Conservation (phyloP, 2,329 filamentous ascomycete genomes). For the Truncatella angustata region DNA sequence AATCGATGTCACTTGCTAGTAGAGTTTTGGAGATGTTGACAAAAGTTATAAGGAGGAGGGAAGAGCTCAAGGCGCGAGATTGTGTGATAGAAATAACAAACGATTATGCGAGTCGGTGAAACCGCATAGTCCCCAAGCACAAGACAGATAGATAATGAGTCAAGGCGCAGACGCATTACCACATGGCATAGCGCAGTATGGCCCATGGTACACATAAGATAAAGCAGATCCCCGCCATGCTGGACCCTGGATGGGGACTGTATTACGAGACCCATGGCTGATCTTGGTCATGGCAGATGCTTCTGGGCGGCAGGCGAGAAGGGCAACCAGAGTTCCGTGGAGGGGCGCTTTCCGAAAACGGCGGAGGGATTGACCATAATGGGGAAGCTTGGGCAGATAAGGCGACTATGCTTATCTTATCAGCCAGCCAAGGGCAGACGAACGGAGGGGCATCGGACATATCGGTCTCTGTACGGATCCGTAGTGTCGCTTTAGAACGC, state of each 20-base stretch:
- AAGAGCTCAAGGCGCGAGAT: no score
- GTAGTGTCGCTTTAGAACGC: neutral
- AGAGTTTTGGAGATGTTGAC: no score
- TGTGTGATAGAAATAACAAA: no score
- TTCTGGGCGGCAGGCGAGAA: neutral
- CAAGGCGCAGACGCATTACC: constrained; percentile 1
- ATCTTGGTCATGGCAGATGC: neutral
- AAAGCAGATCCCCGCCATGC: neutral
- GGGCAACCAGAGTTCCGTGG: neutral
- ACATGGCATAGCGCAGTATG: neutral
- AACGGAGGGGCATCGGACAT: constrained; percentile 4
- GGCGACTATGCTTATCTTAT: constrained; percentile 7
- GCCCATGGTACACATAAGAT: neutral
- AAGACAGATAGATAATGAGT: constrained; percentile 8
- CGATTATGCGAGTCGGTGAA: no score
- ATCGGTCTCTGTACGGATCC: no score
- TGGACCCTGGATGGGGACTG: neutral
- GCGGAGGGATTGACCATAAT: neutral
- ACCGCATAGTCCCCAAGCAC: no score
- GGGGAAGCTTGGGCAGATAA: neutral
- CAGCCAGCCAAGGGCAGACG: neutral
- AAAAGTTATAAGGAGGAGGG: no score
- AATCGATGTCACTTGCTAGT: no score
- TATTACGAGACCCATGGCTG: neutral
- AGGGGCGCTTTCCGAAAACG: constrained; percentile 7